A percentile compares a stretch with the other conserved stretches of the same genome.
These are phyloP conservation scores for Myriangium duriaei DNA, from an alignment of 2,329 filamentous ascomycete species.

Conservation along the genomic window DNA sequence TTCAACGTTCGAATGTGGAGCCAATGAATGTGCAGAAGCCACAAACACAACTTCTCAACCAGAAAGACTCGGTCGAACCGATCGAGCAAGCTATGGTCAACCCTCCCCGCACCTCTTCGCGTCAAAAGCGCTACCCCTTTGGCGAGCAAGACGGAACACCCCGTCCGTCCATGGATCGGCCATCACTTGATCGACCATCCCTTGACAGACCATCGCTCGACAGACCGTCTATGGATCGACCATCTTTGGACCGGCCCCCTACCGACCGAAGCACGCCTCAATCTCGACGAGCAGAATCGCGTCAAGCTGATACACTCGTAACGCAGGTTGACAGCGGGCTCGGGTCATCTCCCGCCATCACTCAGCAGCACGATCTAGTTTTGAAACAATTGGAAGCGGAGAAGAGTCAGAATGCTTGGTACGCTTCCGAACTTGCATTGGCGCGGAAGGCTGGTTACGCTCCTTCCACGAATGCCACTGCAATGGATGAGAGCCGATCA, in stretches of 20 bases:
- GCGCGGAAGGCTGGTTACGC: conserved; percentile 85
- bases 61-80: conserved; percentile 3
- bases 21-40: conserved; percentile 4
- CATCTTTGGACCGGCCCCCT: not conserved
- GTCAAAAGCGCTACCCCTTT: conserved; percentile 5
- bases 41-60: not conserved
- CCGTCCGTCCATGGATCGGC: not conserved
- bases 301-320: conserved; percentile 6
- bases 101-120: conserved; percentile 8
- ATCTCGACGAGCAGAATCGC: not conserved
- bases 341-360: conserved; percentile 49
- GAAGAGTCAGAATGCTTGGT: conserved; percentile 89
- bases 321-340: conserved; percentile 30
- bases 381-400: conserved; percentile 76
- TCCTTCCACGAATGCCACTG: conserved; percentile 50
- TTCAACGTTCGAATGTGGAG: conserved; percentile 2
- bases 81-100: conserved; percentile 2
- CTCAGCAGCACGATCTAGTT: conserved; percentile 57
- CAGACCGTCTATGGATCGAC: not conserved
- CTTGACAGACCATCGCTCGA: not conserved
- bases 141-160: conserved; percentile 8
- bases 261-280: not conserved
- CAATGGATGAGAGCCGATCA: conserved; percentile 60
- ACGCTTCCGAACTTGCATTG: conserved; percentile 84
- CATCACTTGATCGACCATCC: not conserved